phyloP scores from a whole-genome alignment of 1,284 basidiomycete genomes.

The Tilletia caries region DNA sequence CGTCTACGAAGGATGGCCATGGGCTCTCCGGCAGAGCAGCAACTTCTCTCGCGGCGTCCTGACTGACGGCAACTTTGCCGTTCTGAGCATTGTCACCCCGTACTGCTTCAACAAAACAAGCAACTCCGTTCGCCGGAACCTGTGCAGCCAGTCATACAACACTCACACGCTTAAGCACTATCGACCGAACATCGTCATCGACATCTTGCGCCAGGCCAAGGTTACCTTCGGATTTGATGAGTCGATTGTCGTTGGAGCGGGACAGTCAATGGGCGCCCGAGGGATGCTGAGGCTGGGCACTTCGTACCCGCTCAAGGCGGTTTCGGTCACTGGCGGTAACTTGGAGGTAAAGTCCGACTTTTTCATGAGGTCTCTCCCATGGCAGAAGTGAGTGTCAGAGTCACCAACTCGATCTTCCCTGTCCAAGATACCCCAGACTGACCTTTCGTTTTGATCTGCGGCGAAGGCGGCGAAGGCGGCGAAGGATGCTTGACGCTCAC shows the following conservation, averaged over 20 bases:
- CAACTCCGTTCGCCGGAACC: background rate
- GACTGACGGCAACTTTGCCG: background rate
- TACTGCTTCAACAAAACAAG: background rate
- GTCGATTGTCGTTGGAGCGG: background rate
- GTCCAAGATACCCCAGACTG: background rate
- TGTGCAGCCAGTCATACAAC: background rate
- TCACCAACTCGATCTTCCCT: background rate
- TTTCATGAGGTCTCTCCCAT: background rate
- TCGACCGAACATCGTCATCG: background rate
- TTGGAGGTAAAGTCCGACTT: background rate
- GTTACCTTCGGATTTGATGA: background rate
- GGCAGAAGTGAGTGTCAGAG: background rate
- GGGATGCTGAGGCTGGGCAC: background rate
- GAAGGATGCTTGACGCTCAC: background rate
- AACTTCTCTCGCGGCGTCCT: background rate
- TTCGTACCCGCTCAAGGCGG: background rate
- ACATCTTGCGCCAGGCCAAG: background rate
- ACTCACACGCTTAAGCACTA: slow-evolving; percentile 1
- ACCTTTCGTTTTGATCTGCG: background rate
- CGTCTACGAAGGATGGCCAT: background rate
- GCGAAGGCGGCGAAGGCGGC: background rate
- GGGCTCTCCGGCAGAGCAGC: background rate
- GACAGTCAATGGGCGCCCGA: background rate
- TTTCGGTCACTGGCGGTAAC: background rate
- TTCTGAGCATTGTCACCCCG: background rate